Percentiles rank a stretch among this genome's conserved stretches.
Conservation (phyloP, 2,329 filamentous ascomycete species). For the Hypoxylon sp. region DNA sequence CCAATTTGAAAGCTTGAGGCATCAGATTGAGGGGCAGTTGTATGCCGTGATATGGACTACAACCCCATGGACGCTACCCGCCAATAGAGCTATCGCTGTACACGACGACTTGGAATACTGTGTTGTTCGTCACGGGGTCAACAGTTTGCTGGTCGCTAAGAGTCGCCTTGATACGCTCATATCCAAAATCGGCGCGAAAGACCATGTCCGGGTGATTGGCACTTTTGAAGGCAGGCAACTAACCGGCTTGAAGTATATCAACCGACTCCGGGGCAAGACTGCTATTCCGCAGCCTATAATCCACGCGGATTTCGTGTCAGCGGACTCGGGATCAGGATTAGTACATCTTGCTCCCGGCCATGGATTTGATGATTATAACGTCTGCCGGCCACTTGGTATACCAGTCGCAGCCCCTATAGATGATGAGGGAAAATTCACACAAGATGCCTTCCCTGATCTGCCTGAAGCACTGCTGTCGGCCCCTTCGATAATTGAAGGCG, state of each 20-base stretch:
- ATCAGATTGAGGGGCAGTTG: slow-evolving; percentile 63
- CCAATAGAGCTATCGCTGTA: slow-evolving; percentile 90
- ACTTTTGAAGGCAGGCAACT: slow-evolving; percentile 76
- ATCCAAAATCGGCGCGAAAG: slow-evolving; percentile 62
- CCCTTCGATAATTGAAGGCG: slow-evolving; percentile 77
- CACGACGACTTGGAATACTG: slow-evolving; percentile 80
- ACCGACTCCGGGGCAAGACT: slow-evolving; percentile 73
- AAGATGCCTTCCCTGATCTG: slow-evolving; percentile 79
- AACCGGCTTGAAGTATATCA: slow-evolving; percentile 74
- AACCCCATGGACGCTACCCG: slow-evolving; percentile 96
- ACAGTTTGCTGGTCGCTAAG: slow-evolving; percentile 78
- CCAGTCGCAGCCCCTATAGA: slow-evolving; percentile 85
- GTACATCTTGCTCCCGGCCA: slow-evolving; percentile 96
- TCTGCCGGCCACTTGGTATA: slow-evolving; percentile 78
- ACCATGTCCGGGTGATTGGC: slow-evolving; percentile 60
- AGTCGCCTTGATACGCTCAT: slow-evolving; percentile 74
- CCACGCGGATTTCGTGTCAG: slow-evolving; percentile 88
- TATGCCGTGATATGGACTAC: slow-evolving; percentile 98
- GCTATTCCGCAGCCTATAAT: slow-evolving; percentile 77
- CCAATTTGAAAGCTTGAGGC: slow-evolving; percentile 56
- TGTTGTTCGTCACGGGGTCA: slow-evolving; percentile 68
- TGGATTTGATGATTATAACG: slow-evolving; percentile 95
- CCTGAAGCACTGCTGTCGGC: slow-evolving; percentile 75
- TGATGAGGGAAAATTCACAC: slow-evolving; percentile 83
- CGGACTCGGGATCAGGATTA: slow-evolving; percentile 91